Percentiles rank a stretch among this genome's conserved stretches.
These are phyloP conservation scores for Arthroderma sp. DNA, from an alignment of 2,329 filamentous ascomycete genomes.

Conservation along the genomic window DNA sequence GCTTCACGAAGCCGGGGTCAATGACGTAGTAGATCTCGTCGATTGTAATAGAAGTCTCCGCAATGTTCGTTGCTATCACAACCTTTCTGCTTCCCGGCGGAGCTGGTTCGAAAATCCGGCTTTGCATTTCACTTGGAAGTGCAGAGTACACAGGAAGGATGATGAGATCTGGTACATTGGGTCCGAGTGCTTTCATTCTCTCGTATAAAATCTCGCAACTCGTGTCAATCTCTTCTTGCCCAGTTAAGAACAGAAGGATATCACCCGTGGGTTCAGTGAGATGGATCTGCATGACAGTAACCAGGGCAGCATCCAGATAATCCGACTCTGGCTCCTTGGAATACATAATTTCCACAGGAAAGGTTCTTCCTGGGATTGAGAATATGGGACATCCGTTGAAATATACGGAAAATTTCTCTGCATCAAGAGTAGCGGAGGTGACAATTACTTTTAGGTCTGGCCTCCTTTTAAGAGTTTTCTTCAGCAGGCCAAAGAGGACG, in stretches of 20 bases:
- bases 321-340: constrained; percentile 90
- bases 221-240: constrained; percentile 95
- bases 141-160: constrained; percentile 95
- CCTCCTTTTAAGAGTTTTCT: constrained; percentile 77
- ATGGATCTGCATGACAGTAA: constrained; percentile 97
- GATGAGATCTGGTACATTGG: constrained; percentile 78
- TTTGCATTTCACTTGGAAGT: constrained; percentile 85
- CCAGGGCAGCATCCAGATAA: constrained; percentile 85
- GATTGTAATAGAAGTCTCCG: constrained; percentile 94
- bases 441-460: constrained; percentile 90
- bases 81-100: constrained; percentile 79
- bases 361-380: constrained; percentile 88
- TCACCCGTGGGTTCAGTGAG: constrained; percentile 83
- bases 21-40: constrained; percentile 97
- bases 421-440: constrained; percentile 89
- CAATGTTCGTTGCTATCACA: constrained; percentile 96
- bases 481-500: constrained; percentile 83
- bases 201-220: constrained; percentile 85
- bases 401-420: constrained; percentile 93
- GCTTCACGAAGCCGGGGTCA: constrained; percentile 94
- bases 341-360: constrained; percentile 91
- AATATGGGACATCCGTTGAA: constrained; percentile 96
- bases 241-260: constrained; percentile 91
- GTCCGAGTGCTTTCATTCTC: constrained; percentile 88
- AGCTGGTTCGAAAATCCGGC: constrained; percentile 84